Evolutionary conservation across 257 asterid genomes (phyloP).

Genomic region (Knoxia roxburghii): DNA sequence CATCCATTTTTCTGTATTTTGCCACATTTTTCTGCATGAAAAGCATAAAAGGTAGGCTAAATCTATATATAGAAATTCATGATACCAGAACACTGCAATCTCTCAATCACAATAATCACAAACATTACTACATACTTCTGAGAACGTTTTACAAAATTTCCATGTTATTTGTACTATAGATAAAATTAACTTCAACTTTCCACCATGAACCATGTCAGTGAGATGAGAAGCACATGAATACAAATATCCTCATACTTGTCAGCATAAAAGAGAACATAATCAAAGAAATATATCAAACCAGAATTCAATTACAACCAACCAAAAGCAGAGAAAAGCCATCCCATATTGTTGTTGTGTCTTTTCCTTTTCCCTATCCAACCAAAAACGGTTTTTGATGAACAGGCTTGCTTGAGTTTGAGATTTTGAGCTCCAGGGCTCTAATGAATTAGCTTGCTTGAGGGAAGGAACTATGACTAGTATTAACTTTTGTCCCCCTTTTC

Average conservation of each 20-base stretch:
- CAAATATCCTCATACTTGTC: background rate
- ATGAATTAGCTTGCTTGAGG: background rate
- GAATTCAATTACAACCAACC: conserved; percentile 24
- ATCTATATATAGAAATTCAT: background rate
- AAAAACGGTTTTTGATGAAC: background rate
- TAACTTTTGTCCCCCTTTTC: conserved; percentile 14
- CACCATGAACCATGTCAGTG: background rate
- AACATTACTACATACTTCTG: too few relatives aligned
- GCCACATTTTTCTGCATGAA: background rate
- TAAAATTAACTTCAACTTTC: background rate
- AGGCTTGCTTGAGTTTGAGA: background rate
- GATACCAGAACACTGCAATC: background rate
- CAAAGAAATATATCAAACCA: background rate
- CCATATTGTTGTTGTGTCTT: background rate
- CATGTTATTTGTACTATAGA: too few relatives aligned
- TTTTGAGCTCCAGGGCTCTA: too few relatives aligned
- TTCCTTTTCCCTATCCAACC: background rate
- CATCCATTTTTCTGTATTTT: background rate
- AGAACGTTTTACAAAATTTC: too few relatives aligned
- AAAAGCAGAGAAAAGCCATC: conserved; percentile 14
- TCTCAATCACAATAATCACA: background rate
- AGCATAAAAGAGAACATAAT: background rate
- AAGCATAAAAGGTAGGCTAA: conserved; percentile 1
- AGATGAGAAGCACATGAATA: background rate
- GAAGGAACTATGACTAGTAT: conserved; percentile 25